Percentiles rank a stretch among this genome's conserved stretches.
These are phyloP conservation scores for Astragalus glycyphyllos DNA, from an alignment of 306 rosid genomes.

Conservation along the genomic window DNA sequence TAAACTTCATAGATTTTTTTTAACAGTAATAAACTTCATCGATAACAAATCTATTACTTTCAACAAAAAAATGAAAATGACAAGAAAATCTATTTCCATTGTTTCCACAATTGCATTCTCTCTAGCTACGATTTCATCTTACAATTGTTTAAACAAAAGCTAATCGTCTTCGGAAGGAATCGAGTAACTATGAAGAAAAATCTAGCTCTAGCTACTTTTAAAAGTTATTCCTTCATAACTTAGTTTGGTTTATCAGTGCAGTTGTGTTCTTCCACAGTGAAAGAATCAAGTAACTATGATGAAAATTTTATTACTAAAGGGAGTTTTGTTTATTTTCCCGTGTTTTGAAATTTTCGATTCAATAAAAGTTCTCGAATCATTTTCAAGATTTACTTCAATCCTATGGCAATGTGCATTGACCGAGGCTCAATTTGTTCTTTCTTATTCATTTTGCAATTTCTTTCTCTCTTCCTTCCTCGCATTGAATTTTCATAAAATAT, in stretches of 20 bases:
- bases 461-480: slow-evolving; percentile 2
- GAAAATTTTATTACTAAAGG: background rate
- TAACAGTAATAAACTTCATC: too few relatives aligned
- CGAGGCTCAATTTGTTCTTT: background rate
- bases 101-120: too few relatives aligned
- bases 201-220: too few relatives aligned
- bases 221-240: background rate
- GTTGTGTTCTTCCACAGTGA: background rate
- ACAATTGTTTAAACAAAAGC: too few relatives aligned
- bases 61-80: too few relatives aligned
- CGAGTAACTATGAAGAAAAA: too few relatives aligned
- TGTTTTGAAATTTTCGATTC: background rate
- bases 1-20: too few relatives aligned
- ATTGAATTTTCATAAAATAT: background rate
- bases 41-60: too few relatives aligned
- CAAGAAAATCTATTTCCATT: too few relatives aligned
- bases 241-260: slow-evolving; percentile 10
- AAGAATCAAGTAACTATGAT: background rate
- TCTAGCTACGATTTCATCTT: too few relatives aligned
- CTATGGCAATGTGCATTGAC: background rate
- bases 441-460: background rate
- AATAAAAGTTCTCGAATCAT: background rate
- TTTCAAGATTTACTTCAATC: background rate
- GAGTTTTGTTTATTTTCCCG: background rate
- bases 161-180: too few relatives aligned